Percentiles rank a stretch among this genome's conserved stretches.
phyloP scores from a whole-genome alignment of 2,329 filamentous ascomycete genomes.

The Sclerotinia nivalis region DNA sequence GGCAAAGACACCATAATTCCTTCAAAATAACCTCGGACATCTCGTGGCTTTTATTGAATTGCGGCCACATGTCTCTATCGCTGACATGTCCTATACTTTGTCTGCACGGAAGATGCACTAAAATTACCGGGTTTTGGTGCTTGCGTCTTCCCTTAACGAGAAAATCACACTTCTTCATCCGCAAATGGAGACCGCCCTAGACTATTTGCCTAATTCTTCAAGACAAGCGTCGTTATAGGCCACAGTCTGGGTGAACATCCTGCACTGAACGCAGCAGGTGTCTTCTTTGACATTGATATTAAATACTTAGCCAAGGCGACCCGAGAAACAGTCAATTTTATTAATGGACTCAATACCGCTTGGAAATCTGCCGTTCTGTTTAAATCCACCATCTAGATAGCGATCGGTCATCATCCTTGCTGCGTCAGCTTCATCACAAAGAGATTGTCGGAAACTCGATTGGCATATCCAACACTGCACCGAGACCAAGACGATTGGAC shows the following conservation, averaged over 20 bases:
- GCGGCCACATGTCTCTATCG: conserved; percentile 31
- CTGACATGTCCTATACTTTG: conserved; percentile 39
- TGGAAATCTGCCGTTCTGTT: conserved; percentile 58
- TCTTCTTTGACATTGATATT: too few species aligned
- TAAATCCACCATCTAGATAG: conserved; percentile 46
- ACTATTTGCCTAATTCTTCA: conserved; percentile 23
- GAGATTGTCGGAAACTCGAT: not conserved
- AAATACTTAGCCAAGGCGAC: conserved; percentile 64
- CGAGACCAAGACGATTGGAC: conserved; percentile 42
- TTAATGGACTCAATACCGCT: conserved; percentile 58
- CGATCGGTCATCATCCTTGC: conserved; percentile 8
- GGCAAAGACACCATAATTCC: conserved; percentile 45
- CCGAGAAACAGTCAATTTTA: conserved; percentile 65
- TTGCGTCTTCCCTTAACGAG: not conserved
- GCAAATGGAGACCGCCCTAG: conserved; percentile 43
- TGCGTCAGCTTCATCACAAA: conserved; percentile 1
- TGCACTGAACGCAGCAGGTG: too few species aligned
- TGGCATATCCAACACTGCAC: not conserved
- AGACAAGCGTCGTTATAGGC: too few species aligned
- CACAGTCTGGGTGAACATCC: too few species aligned
- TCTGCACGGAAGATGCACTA: conserved; percentile 57
- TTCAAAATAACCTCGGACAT: conserved; percentile 33
- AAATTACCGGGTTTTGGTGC: conserved; percentile 51
- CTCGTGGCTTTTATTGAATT: conserved; percentile 32
- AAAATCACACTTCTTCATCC: not conserved